phyloP scores from a whole-genome alignment of 495 filamentous ascomycete genomes.

The Aspergillus ellipticus region DNA sequence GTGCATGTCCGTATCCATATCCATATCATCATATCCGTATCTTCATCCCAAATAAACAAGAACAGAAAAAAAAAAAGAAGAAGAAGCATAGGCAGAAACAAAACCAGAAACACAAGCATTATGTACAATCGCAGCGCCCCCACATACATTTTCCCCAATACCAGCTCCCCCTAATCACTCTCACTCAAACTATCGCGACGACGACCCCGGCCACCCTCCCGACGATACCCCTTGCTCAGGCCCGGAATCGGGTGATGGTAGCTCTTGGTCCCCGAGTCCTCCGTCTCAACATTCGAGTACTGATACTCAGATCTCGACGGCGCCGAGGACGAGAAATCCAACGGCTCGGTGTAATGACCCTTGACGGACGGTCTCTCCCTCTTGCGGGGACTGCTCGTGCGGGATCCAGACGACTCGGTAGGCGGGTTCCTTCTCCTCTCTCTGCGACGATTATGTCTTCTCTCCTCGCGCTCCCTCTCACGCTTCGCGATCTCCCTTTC shows the following conservation, averaged over 20 bases:
- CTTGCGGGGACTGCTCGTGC: constrained; percentile 38
- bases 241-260: constrained; percentile 80
- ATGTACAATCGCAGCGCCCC: not conserved
- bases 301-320: constrained; percentile 43
- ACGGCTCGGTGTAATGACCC: constrained; percentile 55
- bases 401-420: constrained; percentile 20
- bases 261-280: constrained; percentile 69
- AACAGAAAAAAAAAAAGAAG: constrained; percentile 5
- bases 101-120: not conserved
- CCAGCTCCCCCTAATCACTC: constrained; percentile 38
- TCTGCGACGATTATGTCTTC: constrained; percentile 35
- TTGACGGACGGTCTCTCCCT: constrained; percentile 37
- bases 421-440: constrained; percentile 26
- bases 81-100: too few species aligned
- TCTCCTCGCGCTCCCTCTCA: constrained; percentile 40
- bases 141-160: constrained; percentile 22
- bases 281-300: constrained; percentile 48
- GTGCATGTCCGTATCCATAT: not conserved
- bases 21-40: not conserved
- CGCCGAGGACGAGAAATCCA: constrained; percentile 46
- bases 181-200: constrained; percentile 53
- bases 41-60: not conserved
- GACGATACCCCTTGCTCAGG: constrained; percentile 51
- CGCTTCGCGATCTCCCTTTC: too few species aligned
- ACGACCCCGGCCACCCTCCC: constrained; percentile 37